Percentiles rank a stretch among this genome's conserved stretches.
Conservation (phyloP, 2,329 filamentous ascomycete genomes). For the Exophiala sideris region DNA sequence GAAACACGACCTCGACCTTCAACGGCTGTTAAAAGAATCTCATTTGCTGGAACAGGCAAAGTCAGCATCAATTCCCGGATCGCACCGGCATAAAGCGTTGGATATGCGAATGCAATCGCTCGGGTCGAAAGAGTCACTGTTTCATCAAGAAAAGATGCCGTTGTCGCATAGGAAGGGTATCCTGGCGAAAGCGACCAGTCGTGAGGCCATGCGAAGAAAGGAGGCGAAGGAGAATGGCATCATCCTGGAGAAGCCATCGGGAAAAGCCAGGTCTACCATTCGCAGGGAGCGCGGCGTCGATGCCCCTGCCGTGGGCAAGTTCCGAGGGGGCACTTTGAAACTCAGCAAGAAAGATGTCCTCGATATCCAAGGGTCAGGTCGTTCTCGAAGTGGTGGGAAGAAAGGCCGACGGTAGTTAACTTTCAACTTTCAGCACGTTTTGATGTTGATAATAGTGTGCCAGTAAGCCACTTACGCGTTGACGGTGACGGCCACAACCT, state of each 20-base stretch:
- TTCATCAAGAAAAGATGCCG: conserved; percentile 81
- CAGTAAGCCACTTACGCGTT: background rate
- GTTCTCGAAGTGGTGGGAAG: conserved; percentile 7
- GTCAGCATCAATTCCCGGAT: conserved; percentile 59
- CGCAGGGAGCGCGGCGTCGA: conserved; percentile 64
- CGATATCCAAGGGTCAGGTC: conserved; percentile 58
- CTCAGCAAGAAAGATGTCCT: conserved; percentile 74
- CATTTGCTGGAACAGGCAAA: conserved; percentile 69
- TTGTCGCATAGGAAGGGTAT: conserved; percentile 87
- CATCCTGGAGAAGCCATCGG: conserved; percentile 64
- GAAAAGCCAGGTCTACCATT: conserved; percentile 35
- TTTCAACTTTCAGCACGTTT: background rate
- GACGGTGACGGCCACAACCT: background rate
- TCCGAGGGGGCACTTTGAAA: conserved; percentile 73
- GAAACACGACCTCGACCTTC: conserved; percentile 87
- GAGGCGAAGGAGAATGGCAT: conserved; percentile 90
- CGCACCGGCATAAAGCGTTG: conserved; percentile 73
- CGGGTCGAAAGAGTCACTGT: conserved; percentile 72
- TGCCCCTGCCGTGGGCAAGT: conserved; percentile 73
- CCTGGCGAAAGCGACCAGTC: conserved; percentile 58
- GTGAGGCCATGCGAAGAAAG: conserved; percentile 67
- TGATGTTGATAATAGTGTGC: background rate
- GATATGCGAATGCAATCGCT: conserved; percentile 80
- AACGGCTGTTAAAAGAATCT: conserved; percentile 85
- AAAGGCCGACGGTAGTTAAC: conserved; percentile 10